A percentile compares a stretch with the other conserved stretches of the same genome.
Evolutionary conservation across 2,329 filamentous ascomycete species (phyloP).

Genomic region (Fusarium virguliforme): DNA sequence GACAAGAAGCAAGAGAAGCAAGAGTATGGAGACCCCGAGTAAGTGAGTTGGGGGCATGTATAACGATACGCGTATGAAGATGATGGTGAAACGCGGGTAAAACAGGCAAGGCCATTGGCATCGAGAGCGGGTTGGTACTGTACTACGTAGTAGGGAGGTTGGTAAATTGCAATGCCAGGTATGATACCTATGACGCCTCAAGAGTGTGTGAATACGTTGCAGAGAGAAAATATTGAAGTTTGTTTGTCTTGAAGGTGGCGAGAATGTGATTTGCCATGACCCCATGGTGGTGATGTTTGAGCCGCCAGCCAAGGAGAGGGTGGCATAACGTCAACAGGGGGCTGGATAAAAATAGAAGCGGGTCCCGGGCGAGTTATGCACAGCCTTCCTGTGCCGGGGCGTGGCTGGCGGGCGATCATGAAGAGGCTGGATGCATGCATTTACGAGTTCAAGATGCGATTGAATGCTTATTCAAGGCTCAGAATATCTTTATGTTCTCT

Average conservation of each 20-base stretch:
- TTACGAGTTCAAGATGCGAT: background rate
- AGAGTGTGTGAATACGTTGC: background rate
- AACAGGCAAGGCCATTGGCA: background rate
- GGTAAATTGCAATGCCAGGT: constrained; percentile 9
- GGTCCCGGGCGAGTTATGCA: constrained; percentile 24
- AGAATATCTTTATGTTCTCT: background rate
- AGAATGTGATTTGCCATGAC: constrained; percentile 8
- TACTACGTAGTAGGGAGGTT: constrained; percentile 3
- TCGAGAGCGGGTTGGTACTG: constrained; percentile 2
- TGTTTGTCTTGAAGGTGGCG: background rate
- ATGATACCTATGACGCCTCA: constrained; percentile 7
- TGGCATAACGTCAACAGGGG: constrained; percentile 21
- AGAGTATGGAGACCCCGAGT: constrained; percentile 60
- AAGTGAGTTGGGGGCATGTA: constrained; percentile 27
- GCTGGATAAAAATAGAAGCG: constrained; percentile 44
- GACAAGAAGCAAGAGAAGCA: constrained; percentile 49
- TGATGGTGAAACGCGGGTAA: constrained; percentile 13
- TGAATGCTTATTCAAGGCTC: background rate
- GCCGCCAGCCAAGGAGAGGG: constrained; percentile 19
- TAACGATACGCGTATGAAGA: background rate
- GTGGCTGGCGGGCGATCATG: constrained; percentile 18
- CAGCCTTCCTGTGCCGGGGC: constrained; percentile 34
- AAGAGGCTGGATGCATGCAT: constrained; percentile 29
- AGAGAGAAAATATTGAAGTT: constrained; percentile 6
- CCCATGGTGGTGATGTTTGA: constrained; percentile 27